Evolutionary conservation across 352 stramenopile genomes (phyloP).

Genomic region (Plasmopara muralis): DNA sequence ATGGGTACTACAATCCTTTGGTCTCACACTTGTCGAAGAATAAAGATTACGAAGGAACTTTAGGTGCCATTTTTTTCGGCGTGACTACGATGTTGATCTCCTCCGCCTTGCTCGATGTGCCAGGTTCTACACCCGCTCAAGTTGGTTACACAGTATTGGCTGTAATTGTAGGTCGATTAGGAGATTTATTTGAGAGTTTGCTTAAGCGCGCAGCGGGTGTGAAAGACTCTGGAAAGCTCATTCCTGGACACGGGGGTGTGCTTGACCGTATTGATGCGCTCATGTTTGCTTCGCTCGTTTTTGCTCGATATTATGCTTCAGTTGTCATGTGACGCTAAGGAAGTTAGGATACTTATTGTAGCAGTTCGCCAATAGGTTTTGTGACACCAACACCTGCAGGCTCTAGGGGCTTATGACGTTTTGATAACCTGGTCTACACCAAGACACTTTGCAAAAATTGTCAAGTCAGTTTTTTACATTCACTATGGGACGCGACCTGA

Average conservation of each 20-base stretch:
- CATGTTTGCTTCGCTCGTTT: conserved; percentile 84
- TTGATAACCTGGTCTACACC: too few relatives aligned
- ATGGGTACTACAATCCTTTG: conserved; percentile 77
- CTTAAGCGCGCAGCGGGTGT: conserved; percentile 92
- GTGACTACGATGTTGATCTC: conserved; percentile 85
- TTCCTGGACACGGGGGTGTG: conserved; percentile 94
- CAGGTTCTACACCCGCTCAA: conserved; percentile 72
- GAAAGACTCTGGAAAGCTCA: conserved; percentile 94
- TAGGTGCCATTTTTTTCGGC: conserved; percentile 81
- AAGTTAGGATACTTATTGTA: too few relatives aligned
- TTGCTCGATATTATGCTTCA: conserved; percentile 52
- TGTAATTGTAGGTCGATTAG: conserved; percentile 89
- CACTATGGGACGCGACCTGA: too few relatives aligned
- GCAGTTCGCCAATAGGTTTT: too few relatives aligned
- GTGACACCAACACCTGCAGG: too few relatives aligned
- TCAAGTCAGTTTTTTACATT: too few relatives aligned
- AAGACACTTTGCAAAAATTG: too few relatives aligned
- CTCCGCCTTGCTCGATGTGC: conserved; percentile 58
- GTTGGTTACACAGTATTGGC: conserved; percentile 84
- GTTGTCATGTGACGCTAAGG: conserved; percentile 25
- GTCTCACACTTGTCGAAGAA: conserved; percentile 90
- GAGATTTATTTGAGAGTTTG: conserved; percentile 93
- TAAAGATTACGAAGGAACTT: conserved; percentile 93
- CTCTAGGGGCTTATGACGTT: too few relatives aligned
- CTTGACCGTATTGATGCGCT: conserved; percentile 94